These are phyloP conservation scores for Akebia trifoliata DNA, from an alignment of 164 flowering plant genomes.

Conservation along the genomic window DNA sequence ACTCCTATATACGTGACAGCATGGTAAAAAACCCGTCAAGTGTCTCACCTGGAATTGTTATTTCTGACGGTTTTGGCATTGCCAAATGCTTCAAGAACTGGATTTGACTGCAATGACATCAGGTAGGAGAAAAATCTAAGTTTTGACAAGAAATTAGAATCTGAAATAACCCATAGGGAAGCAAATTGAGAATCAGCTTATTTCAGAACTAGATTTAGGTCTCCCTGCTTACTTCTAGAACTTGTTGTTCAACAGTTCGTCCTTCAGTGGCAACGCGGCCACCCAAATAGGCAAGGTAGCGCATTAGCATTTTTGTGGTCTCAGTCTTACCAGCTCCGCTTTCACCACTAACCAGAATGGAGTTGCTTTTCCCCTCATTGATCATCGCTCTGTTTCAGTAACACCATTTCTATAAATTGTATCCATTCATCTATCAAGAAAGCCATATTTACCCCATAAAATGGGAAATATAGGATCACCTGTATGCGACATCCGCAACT, in stretches of 20 bases:
- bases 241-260: constrained; percentile 66
- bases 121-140: constrained; percentile 10
- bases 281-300: constrained; percentile 73
- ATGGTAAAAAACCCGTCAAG: not conserved
- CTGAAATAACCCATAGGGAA: not conserved
- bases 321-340: constrained; percentile 94
- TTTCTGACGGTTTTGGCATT: constrained; percentile 66
- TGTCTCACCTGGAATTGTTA: constrained; percentile 70
- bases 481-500: constrained; percentile 73
- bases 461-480: constrained; percentile 34
- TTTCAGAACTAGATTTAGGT: constrained; percentile 9
- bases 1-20: too few species aligned
- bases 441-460: not conserved
- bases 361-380: constrained; percentile 63
- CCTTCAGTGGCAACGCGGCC: constrained; percentile 56
- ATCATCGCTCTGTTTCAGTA: constrained; percentile 55
- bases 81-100: too few species aligned
- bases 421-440: constrained; percentile 2
- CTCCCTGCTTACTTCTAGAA: constrained; percentile 57
- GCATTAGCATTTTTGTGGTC: constrained; percentile 86
- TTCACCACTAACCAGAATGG: too few species aligned
- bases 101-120: constrained; percentile 58
- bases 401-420: constrained; percentile 4
- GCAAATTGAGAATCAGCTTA: not conserved
- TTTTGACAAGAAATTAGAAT: not conserved